phyloP scores from a whole-genome alignment of 352 stramenopile species.

The Phytophthora boehmeriae region DNA sequence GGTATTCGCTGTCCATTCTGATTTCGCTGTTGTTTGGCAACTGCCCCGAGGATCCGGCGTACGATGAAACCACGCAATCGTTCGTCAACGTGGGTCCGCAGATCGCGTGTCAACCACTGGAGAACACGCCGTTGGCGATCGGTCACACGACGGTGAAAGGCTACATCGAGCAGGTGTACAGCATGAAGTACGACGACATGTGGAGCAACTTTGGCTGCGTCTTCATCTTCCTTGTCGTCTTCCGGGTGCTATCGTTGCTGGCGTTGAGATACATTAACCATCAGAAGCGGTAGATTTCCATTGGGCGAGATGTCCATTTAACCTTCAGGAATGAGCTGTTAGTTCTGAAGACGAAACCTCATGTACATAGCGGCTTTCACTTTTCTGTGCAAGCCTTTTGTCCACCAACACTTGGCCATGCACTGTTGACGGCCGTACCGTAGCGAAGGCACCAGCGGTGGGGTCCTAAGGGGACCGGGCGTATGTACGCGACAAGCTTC shows the following conservation, averaged over 20 bases:
- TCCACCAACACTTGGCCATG: too few relatives aligned
- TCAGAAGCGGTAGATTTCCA: slow-evolving; percentile 34
- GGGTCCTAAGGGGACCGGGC: too few relatives aligned
- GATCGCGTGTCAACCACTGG: slow-evolving; percentile 29
- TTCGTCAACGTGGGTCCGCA: slow-evolving; percentile 23
- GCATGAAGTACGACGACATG: slow-evolving; percentile 40
- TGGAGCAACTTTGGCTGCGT: slow-evolving; percentile 27
- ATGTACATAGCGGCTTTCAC: too few relatives aligned
- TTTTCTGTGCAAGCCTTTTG: too few relatives aligned
- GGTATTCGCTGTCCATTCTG: slow-evolving; percentile 39
- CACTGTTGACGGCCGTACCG: too few relatives aligned
- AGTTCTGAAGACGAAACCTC: too few relatives aligned
- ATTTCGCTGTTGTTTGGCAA: slow-evolving; percentile 33
- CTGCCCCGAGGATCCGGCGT: slow-evolving; percentile 31
- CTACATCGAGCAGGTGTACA: slow-evolving; percentile 27
- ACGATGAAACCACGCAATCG: slow-evolving; percentile 19
- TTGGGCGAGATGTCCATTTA: not conserved
- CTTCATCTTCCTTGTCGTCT: slow-evolving; percentile 38
- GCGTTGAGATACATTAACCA: slow-evolving; percentile 44
- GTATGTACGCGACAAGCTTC: too few relatives aligned
- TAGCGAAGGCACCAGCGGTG: too few relatives aligned
- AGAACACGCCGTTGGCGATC: slow-evolving; percentile 15
- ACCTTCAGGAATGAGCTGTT: too few relatives aligned
- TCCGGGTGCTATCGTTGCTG: slow-evolving; percentile 34
- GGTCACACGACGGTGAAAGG: slow-evolving; percentile 22